phyloP scores from a whole-genome alignment of 345 rosid genomes.

The Syzygium oleosum region DNA sequence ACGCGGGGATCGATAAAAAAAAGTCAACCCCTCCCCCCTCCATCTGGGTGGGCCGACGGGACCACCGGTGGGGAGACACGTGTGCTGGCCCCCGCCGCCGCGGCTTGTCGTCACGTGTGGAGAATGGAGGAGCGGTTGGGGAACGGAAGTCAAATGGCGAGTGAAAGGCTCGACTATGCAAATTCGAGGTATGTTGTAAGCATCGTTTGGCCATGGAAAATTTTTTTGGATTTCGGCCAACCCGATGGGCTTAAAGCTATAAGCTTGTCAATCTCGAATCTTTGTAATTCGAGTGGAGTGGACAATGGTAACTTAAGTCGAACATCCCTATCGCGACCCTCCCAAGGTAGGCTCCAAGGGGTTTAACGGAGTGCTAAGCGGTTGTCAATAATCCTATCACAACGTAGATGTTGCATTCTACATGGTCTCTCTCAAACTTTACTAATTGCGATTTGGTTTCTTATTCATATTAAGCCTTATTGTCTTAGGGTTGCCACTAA shows the following conservation, averaged over 20 bases:
- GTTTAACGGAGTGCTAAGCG: not conserved
- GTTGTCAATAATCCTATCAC: not conserved
- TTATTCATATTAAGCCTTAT: too few species aligned
- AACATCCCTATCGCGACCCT: not conserved
- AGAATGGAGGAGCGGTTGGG: not conserved
- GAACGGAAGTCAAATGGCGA: not conserved
- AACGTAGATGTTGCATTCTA: not conserved
- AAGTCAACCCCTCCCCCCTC: conserved; percentile 35
- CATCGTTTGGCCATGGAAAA: not conserved
- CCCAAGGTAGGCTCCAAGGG: not conserved
- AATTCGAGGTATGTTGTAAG: not conserved
- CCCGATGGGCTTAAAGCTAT: not conserved
- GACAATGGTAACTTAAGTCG: not conserved
- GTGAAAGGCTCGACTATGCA: not conserved
- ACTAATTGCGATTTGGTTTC: too few species aligned
- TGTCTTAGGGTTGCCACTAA: too few species aligned
- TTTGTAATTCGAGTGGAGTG: not conserved
- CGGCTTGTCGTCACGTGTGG: not conserved
- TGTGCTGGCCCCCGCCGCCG: not conserved
- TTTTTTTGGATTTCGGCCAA: not conserved
- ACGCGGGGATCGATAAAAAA: not conserved
- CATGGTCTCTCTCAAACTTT: not conserved
- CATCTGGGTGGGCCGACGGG: conserved; percentile 9
- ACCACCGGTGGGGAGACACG: conserved; percentile 8
- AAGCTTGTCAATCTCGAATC: not conserved